These are phyloP conservation scores for Amoebophrya sp. DNA, from an alignment of 169 alveolate species.

Conservation along the genomic window DNA sequence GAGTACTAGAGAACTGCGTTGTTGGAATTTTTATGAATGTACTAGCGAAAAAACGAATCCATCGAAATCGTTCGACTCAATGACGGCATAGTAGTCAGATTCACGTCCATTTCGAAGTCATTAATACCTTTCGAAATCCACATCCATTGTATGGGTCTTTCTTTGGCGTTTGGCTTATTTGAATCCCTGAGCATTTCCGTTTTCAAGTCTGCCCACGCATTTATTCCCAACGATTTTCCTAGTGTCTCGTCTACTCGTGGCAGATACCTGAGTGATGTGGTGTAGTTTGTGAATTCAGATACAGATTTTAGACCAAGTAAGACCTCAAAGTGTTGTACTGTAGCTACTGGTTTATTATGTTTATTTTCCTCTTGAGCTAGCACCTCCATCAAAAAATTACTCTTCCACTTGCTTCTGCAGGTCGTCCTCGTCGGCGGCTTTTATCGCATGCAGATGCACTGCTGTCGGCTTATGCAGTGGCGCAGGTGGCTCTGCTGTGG, in stretches of 20 bases:
- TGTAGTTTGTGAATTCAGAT: too few relatives aligned
- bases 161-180: neutral
- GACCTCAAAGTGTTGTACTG: neutral
- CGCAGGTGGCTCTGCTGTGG: too few relatives aligned
- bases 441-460: too few relatives aligned
- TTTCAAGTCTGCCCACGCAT: neutral
- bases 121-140: too few relatives aligned
- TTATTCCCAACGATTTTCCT: neutral
- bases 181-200: neutral
- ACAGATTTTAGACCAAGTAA: neutral
- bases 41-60: too few relatives aligned
- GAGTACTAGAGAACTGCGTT: neutral
- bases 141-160: neutral
- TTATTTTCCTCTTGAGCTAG: neutral
- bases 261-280: neutral
- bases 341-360: neutral
- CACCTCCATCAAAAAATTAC: neutral
- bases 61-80: too few relatives aligned
- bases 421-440: neutral
- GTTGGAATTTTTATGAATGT: neutral
- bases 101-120: too few relatives aligned
- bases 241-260: neutral
- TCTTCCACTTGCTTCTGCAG: neutral
- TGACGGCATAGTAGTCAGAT: too few relatives aligned
- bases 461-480: too few relatives aligned